phyloP scores from a whole-genome alignment of 129 eudicot species.

The Mikania micrantha region DNA sequence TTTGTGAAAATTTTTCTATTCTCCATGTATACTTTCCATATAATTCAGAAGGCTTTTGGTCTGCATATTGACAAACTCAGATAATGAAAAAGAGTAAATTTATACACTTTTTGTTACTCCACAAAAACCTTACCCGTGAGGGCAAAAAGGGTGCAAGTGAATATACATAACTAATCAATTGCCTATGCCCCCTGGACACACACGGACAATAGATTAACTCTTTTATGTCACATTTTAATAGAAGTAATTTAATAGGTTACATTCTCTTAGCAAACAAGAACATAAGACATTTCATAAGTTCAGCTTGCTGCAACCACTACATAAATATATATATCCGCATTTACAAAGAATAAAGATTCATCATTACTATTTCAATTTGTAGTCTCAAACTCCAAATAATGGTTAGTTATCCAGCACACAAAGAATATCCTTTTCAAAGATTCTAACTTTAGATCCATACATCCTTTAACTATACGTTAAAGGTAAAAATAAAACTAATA shows the following conservation, averaged over 20 bases:
- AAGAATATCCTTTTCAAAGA: neutral
- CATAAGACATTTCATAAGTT: conserved; percentile 8
- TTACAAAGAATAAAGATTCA: conserved; percentile 3
- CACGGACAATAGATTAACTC: neutral
- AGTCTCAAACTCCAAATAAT: conserved; percentile 8
- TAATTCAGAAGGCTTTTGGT: conserved; percentile 66
- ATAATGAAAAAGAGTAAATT: neutral
- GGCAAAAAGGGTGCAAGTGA: neutral
- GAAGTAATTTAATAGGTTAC: conserved; percentile 1
- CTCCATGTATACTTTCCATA: conserved; percentile 91
- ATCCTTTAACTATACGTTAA: neutral
- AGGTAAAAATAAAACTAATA: neutral
- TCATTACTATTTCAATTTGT: neutral
- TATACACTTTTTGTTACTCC: neutral
- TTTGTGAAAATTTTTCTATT: conserved; percentile 84
- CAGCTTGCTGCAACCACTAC: conserved; percentile 7
- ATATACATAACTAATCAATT: neutral
- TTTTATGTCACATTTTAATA: neutral
- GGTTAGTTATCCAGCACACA: neutral
- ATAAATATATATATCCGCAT: neutral
- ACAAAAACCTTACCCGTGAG: neutral
- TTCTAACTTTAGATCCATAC: neutral
- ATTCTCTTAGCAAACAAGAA: neutral
- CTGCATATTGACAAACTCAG: conserved; percentile 32
- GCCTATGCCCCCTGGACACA: too few relatives aligned